Evolutionary conservation across 1,284 basidiomycete genomes (phyloP), one percentile per base, ranked within the genome.

Genomic region (Ceratobasidium sp.): DNA sequence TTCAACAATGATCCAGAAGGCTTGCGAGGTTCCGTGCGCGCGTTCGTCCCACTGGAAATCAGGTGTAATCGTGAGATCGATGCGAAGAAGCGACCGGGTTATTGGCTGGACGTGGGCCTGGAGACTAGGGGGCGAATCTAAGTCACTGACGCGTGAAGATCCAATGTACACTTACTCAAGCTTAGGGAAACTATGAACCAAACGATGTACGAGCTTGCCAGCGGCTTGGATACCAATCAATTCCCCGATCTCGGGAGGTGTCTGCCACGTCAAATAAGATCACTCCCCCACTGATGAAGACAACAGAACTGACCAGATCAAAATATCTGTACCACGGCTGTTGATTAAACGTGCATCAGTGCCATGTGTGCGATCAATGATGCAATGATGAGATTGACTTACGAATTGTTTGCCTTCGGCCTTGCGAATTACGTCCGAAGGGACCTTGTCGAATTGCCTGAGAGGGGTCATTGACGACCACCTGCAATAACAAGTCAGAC

Each of bases 381-480:
- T 66, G 64, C 62, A 49, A 27, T 9, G 62, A 66, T 66, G 64
- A 30, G 52, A 62, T 54, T 6, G 2, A 82, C 86, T 76, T 74
- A 90, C 88, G 82, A 97, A 99, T 83, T 99, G 96, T 77, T 99
- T 99, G 46, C 94, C 90, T 79, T 99, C 96, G 0, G 96, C 93
- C 74, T 95, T 93, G 59, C 92, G 84, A 62, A 99, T 82, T 50
- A 99, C 89, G 71, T 98, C 95, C 1, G 82, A 77, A 0, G 93
- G 93, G 0, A 96, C 89, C 74, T 90, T 89, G 75, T 89, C 92
- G 84, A 98, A 99, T 77, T 99, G 97, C 59, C 96, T 86, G 58
- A 99, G 82, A 14, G 96, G 96, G 0, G 95, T 95, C 95, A 99
- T 99, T 0, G 94, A 94, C 53, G 89, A 89, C 96, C 97, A 99